A percentile compares a stretch with the other conserved stretches of the same genome.
Conservation (phyloP, 768 basidiomycete genomes). For the Boletus insuetus region DNA sequence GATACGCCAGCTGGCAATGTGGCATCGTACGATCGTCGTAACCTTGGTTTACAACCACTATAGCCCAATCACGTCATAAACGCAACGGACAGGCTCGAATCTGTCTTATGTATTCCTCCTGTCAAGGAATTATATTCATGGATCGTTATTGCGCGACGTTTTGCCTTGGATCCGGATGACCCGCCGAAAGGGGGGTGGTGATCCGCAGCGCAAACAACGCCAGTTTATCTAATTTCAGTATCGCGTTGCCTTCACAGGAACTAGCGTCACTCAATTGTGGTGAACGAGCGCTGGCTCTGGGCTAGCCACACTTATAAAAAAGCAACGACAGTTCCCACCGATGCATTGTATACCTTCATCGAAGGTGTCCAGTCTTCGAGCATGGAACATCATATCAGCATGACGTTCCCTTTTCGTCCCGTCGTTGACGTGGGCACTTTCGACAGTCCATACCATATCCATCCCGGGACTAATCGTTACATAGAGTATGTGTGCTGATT, state of each 20-base stretch:
- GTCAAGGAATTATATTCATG: not conserved
- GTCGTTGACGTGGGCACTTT: not conserved
- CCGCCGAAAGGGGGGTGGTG: too few species aligned
- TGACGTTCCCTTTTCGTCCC: not conserved
- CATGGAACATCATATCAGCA: not conserved
- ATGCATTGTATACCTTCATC: not conserved
- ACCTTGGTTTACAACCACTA: not conserved
- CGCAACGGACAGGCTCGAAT: not conserved
- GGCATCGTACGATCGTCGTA: not conserved
- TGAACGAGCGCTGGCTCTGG: not conserved
- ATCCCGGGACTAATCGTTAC: not conserved
- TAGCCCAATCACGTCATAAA: not conserved
- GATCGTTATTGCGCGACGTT: not conserved
- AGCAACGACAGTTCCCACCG: too few species aligned
- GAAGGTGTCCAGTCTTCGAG: not conserved
- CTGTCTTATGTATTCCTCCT: not conserved
- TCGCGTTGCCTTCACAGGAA: not conserved
- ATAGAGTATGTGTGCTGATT: slow-evolving; percentile 1
- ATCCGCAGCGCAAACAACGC: not conserved
- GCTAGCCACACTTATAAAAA: not conserved
- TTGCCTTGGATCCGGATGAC: not conserved
- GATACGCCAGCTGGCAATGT: not conserved
- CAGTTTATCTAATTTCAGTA: slow-evolving; percentile 1
- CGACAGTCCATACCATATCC: not conserved
- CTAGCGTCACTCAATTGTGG: not conserved